A percentile compares a stretch with the other conserved stretches of the same genome.
Evolutionary conservation across 768 basidiomycete species (phyloP).

Genomic region (Trametes sanguinea): DNA sequence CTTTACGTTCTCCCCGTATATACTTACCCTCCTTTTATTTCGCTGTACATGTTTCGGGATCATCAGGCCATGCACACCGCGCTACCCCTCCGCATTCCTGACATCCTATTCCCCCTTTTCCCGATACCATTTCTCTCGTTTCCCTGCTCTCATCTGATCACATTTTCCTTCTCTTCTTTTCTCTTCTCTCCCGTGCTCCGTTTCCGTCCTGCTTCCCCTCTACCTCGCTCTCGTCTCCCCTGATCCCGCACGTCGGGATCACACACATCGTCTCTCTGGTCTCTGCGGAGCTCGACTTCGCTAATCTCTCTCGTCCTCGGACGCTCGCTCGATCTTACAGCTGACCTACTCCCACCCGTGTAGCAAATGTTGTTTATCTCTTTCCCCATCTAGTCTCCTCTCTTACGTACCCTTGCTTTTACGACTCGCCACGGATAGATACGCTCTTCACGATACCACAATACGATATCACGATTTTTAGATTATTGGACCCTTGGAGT

Average conservation of each 20-base stretch:
- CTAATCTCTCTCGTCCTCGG: slow-evolving; percentile 17
- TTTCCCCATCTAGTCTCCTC: background rate
- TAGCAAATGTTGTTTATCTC: slow-evolving; percentile 24
- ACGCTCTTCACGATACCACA: slow-evolving; percentile 20
- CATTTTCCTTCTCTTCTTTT: slow-evolving; percentile 8
- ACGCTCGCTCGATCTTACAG: slow-evolving; percentile 22
- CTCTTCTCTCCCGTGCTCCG: background rate
- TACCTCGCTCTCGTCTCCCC: slow-evolving; percentile 35
- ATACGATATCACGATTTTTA: slow-evolving; percentile 20
- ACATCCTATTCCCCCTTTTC: slow-evolving; percentile 16
- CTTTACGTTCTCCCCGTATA: slow-evolving; percentile 25
- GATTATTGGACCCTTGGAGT: slow-evolving; percentile 3
- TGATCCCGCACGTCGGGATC: slow-evolving; percentile 6
- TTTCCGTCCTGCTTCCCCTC: slow-evolving; percentile 14
- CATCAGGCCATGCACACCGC: slow-evolving; percentile 21
- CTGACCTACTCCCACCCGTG: slow-evolving; percentile 20
- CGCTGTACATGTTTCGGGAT: slow-evolving; percentile 22
- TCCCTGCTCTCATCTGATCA: slow-evolving; percentile 25
- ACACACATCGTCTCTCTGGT: background rate
- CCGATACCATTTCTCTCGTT: slow-evolving; percentile 34
- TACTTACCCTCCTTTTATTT: slow-evolving; percentile 37
- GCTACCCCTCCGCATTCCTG: slow-evolving; percentile 22
- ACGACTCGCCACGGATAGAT: slow-evolving; percentile 24
- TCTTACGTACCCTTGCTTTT: background rate
- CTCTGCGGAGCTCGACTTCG: slow-evolving; percentile 7